Evolutionary conservation across 2,329 filamentous ascomycete species (phyloP).

Genomic region (Teratosphaeriaceae sp.): DNA sequence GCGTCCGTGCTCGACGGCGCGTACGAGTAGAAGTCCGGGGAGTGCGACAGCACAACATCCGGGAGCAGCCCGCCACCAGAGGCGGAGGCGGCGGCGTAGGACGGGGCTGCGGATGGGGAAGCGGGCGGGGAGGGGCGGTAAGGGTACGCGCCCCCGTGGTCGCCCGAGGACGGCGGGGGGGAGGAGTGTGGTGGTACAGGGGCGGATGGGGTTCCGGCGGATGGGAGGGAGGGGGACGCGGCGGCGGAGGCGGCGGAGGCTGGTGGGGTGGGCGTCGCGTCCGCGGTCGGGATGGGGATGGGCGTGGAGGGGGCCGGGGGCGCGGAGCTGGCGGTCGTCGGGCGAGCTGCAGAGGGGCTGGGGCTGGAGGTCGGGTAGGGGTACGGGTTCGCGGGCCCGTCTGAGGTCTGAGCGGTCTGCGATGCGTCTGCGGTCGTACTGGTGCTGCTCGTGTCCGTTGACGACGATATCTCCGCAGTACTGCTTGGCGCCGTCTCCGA

Average conservation of each 20-base stretch:
- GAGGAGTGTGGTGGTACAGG: neutral
- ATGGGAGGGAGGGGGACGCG: neutral
- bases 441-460: too few relatives aligned
- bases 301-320: neutral
- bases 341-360: neutral
- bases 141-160: neutral
- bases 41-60: conserved; percentile 10
- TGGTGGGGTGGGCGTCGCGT: neutral
- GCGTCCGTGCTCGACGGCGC: neutral
- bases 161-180: neutral
- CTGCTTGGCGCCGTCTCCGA: too few relatives aligned
- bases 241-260: neutral
- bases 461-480: too few relatives aligned
- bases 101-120: too few relatives aligned
- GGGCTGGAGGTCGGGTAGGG: neutral
- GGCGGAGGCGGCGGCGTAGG: too few relatives aligned
- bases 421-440: neutral
- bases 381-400: too few relatives aligned
- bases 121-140: neutral
- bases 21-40: conserved; percentile 6
- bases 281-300: neutral
- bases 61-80: conserved; percentile 4
- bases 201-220: neutral
- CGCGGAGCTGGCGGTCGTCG: neutral
- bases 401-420: too few relatives aligned